These are phyloP conservation scores for Capronia epimyces DNA, from an alignment of 2,329 filamentous ascomycete species.

Conservation along the genomic window DNA sequence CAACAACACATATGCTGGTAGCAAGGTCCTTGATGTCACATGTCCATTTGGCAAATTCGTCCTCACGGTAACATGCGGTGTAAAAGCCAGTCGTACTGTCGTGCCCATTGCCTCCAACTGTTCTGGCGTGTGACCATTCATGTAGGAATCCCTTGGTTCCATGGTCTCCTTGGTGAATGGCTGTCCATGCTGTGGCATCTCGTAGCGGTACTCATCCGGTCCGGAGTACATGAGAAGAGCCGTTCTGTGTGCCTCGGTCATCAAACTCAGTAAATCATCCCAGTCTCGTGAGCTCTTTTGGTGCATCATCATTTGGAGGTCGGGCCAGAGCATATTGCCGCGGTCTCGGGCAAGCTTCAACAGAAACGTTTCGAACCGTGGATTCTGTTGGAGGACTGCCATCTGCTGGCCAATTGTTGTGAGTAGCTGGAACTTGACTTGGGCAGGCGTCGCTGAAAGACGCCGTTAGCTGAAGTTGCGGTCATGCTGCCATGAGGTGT, in stretches of 20 bases:
- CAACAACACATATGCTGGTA: conserved; percentile 15
- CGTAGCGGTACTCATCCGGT: conserved; percentile 22
- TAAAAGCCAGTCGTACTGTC: conserved; percentile 15
- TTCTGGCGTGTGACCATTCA: conserved; percentile 2
- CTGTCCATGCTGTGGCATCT: conserved; percentile 5
- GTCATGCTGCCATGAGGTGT: not conserved
- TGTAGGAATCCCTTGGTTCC: conserved; percentile 8
- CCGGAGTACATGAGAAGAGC: conserved; percentile 17
- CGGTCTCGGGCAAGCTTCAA: conserved; percentile 10
- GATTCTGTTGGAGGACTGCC: conserved; percentile 9
- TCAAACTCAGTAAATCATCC: conserved; percentile 20
- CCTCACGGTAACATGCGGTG: conserved; percentile 13
- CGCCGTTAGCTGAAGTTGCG: conserved; percentile 1
- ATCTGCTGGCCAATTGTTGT: conserved; percentile 19
- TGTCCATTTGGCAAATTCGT: conserved; percentile 9
- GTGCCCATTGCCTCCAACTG: conserved; percentile 12
- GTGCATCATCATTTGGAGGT: conserved; percentile 22
- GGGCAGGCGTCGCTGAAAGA: conserved; percentile 16
- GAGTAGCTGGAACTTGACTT: conserved; percentile 21
- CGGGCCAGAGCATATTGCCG: conserved; percentile 19
- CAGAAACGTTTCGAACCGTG: conserved; percentile 13
- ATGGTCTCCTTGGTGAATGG: conserved; percentile 10
- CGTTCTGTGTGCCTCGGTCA: conserved; percentile 22
- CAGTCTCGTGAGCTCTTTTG: conserved; percentile 17
- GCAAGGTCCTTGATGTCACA: conserved; percentile 6